Evolutionary conservation across 1,139 yeast species (phyloP), one percentile per base, ranked within the genome.

Genomic region (Maudiozyma humilis): DNA sequence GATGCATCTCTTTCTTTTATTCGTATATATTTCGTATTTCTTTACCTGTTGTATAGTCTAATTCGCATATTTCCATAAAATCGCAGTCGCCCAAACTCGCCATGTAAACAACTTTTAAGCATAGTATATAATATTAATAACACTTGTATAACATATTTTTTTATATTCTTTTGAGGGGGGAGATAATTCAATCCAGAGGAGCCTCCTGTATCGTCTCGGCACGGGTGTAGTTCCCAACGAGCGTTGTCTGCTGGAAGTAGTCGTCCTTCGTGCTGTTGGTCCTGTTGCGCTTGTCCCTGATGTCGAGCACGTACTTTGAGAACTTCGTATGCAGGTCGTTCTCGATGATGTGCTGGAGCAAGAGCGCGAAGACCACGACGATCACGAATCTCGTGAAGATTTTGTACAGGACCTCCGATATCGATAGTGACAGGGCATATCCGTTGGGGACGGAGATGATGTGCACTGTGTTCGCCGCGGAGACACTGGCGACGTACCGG

Each of bases 401-500:
- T 47, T 76, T 64, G 34, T 78, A 51, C 2, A 78, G 6, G 32
- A 49, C 51, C 40, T 54, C 56, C 29, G 47, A 41, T 2, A 45
- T 25, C 1, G 82, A 73, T 44, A 68, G 68, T 2, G 76, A 71
- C 12, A 61, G 60, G 2, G 74, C 67, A 50, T 69, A 70, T 25
- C 70, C 71, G 6, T 65, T 65, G 2, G 93, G 89, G 15, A 86
- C 63, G 47, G 69, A 71, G 48, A 79, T 67, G 12, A 87, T 76
- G 50, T 73, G 78, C 30, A 89, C 74, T 0, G 87, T 74, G 50
- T 85, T 83, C 2, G 94, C 87, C 2, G 94, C 95, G 40, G 94
- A 82, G 0, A 82, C 83, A 14, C 91, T 76, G 1, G 88, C 94
- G 42, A 88, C 67, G 45, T 74, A 69, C 31, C 74, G 68, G n/a